Evolutionary conservation across 306 rosid species (phyloP), one percentile per base, ranked within the genome.

Genomic region (Trifolium repens): DNA sequence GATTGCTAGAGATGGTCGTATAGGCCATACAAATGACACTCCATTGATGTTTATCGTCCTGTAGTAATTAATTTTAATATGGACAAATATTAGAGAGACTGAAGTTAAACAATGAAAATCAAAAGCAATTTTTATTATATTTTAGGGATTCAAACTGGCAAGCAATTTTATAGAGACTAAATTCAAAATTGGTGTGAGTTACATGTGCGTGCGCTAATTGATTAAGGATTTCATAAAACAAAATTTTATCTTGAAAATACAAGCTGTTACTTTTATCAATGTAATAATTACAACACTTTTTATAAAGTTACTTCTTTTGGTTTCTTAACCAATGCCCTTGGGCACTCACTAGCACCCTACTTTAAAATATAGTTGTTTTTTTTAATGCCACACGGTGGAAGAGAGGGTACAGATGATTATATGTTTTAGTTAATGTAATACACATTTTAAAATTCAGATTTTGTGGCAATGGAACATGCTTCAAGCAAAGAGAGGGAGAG

Each of bases 391-490:
- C 53, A 44, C 57, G 44, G 14, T 43, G 64, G 61, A 50, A 77
- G 63, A 40, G 72, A 46, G 24, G n/a, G 16, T 14, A 17, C 8
- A 55, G 27, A 55, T 71, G 40, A 47, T 30, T 71, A 59, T 32
- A 54, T 60, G 44, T 69, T 35, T 73, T 17, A 5, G 54, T 61
- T 75, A 72, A 71, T 60, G 62, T 62, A 27, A 47, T 50, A 14
- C 54, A 10, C 17, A 13, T 71, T 73, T 47, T 71, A 40, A 14
- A 60, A 64, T 63, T 26, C 79, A 91, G 93, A 89, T 79, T 76
- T 30, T 59, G 67, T 46, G 78, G 80, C 82, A 5, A 17, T 24
- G 12, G 87, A 81, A 19, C 84, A 59, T 47, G 61, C 66, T 39
- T 55, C 49, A 34, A 61, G 69, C 19, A 76, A 50, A 72, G 85